A percentile compares a stretch with the other conserved stretches of the same genome.
Evolutionary conservation across 2,329 filamentous ascomycete genomes (phyloP).

Genomic region (Sclerotinia borealis): DNA sequence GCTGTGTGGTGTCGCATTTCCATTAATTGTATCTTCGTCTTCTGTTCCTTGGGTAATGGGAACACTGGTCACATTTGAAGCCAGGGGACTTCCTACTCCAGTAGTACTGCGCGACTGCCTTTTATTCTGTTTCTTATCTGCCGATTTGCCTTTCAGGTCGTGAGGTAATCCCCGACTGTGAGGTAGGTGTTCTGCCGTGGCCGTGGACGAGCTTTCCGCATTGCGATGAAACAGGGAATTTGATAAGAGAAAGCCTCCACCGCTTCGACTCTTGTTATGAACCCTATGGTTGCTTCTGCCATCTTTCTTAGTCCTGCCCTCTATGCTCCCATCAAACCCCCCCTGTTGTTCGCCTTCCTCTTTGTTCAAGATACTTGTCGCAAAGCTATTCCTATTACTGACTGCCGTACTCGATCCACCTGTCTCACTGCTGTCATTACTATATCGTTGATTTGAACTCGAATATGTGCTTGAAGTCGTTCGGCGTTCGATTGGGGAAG

Average conservation of each 20-base stretch:
- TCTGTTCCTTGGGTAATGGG: constrained; percentile 2
- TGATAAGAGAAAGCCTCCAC: constrained; percentile 31
- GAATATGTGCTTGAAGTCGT: constrained; percentile 23
- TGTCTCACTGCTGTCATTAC: constrained; percentile 38
- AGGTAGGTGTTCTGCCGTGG: constrained; percentile 10
- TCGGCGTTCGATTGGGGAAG: constrained; percentile 20
- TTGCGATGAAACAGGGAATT: constrained; percentile 13
- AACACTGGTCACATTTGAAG: constrained; percentile 20
- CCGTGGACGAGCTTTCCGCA: background rate
- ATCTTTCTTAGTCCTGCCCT: constrained; percentile 14
- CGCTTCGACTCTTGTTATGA: constrained; percentile 25
- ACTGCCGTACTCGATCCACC: constrained; percentile 41
- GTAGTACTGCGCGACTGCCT: constrained; percentile 21
- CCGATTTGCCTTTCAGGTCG: constrained; percentile 27
- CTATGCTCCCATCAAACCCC: constrained; percentile 4
- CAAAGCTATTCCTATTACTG: constrained; percentile 27
- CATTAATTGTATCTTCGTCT: background rate
- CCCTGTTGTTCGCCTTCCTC: constrained; percentile 7
- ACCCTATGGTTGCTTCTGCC: constrained; percentile 26
- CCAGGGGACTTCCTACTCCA: constrained; percentile 28
- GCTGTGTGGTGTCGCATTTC: constrained; percentile 7
- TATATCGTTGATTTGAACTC: constrained; percentile 27
- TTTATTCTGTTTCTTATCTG: constrained; percentile 24
- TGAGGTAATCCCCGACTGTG: constrained; percentile 19
- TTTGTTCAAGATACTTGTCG: constrained; percentile 11